Evolutionary conservation across 345 rosid genomes (phyloP).

Genomic region (Corymbia maculata): DNA sequence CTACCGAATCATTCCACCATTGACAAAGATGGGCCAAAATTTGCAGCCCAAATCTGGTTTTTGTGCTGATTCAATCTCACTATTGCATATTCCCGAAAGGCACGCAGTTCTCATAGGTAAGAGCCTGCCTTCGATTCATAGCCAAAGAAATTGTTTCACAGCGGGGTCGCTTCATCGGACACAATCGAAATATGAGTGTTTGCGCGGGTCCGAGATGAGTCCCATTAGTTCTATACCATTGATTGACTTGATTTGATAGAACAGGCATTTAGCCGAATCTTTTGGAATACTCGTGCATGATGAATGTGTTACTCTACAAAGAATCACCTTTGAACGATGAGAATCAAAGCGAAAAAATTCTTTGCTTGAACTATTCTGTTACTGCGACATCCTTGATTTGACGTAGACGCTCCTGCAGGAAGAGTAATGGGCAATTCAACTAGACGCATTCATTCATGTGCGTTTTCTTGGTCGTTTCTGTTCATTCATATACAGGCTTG

Average conservation of each 20-base stretch:
- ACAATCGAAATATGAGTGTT: neutral
- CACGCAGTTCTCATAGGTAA: neutral
- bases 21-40: neutral
- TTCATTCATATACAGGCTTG: constrained; percentile 50
- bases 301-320: neutral
- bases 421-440: neutral
- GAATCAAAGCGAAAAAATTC: neutral
- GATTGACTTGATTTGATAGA: neutral
- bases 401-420: neutral
- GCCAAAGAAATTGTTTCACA: neutral
- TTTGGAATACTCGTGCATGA: neutral
- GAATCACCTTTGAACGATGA: neutral
- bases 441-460: neutral
- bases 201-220: neutral
- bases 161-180: neutral
- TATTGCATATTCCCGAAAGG: neutral
- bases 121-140: neutral
- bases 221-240: neutral
- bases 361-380: neutral
- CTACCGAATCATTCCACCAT: neutral
- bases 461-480: neutral
- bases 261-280: neutral
- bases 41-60: neutral
- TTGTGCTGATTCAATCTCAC: neutral
- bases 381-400: neutral